Conservation (phyloP, 2,329 filamentous ascomycete genomes). For the Nemania bipapillata region DNA sequence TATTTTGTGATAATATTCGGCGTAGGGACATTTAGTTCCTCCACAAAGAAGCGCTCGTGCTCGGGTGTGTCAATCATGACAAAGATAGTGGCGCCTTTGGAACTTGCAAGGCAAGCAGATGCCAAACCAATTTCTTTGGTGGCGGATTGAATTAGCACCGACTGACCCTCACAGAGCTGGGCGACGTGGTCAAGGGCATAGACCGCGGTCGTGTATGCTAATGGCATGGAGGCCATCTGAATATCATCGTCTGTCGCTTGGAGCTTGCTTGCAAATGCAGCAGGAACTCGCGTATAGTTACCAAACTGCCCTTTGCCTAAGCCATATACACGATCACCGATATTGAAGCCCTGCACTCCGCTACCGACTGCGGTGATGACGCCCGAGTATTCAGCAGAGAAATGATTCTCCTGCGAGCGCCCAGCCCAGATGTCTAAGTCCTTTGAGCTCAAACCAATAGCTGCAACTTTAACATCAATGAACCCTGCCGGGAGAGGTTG, state of each 20-base stretch:
- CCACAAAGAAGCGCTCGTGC: not conserved
- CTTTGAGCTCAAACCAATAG: conserved; percentile 47
- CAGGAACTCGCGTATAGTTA: conserved; percentile 43
- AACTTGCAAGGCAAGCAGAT: conserved; percentile 37
- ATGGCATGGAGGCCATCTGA: conserved; percentile 43
- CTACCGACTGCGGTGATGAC: conserved; percentile 39
- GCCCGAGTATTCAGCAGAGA: conserved; percentile 14
- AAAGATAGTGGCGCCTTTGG: conserved; percentile 39
- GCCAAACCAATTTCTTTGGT: conserved; percentile 42
- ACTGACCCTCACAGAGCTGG: conserved; percentile 38
- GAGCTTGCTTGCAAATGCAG: conserved; percentile 41
- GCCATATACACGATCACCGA: conserved; percentile 47
- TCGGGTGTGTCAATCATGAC: conserved; percentile 31
- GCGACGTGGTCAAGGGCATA: conserved; percentile 47
- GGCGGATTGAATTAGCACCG: conserved; percentile 45
- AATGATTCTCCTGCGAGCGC: conserved; percentile 39
- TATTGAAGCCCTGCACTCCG: conserved; percentile 16
- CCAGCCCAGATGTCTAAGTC: conserved; percentile 44
- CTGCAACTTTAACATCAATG: conserved; percentile 48
- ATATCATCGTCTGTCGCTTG: conserved; percentile 33
- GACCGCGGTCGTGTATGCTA: conserved; percentile 46
- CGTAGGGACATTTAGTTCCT: not conserved
- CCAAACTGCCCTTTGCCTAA: conserved; percentile 43
- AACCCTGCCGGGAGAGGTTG: conserved; percentile 36
- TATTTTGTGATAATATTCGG: not conserved